Evolutionary conservation across 305 asterid species (phyloP).

Genomic region (Solanum hybrid): DNA sequence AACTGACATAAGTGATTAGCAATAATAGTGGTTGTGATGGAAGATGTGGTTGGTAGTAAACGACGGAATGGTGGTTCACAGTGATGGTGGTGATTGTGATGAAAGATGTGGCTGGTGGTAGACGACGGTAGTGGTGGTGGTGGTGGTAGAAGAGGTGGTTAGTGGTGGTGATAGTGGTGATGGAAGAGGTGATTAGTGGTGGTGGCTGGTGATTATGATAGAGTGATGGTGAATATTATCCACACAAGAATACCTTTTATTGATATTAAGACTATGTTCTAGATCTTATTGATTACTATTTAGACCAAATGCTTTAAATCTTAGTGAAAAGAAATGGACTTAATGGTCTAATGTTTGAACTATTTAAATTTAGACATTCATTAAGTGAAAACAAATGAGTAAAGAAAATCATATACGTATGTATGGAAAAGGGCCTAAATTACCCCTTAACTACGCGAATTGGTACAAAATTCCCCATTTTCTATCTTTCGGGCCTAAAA

Average conservation of each 20-base stretch:
- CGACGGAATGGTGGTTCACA: neutral
- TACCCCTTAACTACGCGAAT: too few species aligned
- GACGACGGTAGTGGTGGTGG: neutral
- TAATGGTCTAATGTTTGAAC: too few species aligned
- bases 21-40: neutral
- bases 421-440: too few species aligned
- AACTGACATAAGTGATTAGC: neutral
- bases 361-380: too few species aligned
- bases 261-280: neutral
- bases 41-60: neutral
- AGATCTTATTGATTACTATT: neutral
- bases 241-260: neutral
- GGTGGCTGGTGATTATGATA: neutral
- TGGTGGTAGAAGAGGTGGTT: neutral
- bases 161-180: neutral
- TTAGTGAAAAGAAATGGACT: neutral
- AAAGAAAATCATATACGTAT: neutral
- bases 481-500: too few species aligned
- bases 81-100: neutral
- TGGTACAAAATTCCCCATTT: too few species aligned
- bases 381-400: neutral
- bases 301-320: neutral
- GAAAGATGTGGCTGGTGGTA: neutral
- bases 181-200: neutral
- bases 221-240: neutral